phyloP scores from a whole-genome alignment of 2,329 filamentous ascomycete species.

The Ustilaginoidea virens region DNA sequence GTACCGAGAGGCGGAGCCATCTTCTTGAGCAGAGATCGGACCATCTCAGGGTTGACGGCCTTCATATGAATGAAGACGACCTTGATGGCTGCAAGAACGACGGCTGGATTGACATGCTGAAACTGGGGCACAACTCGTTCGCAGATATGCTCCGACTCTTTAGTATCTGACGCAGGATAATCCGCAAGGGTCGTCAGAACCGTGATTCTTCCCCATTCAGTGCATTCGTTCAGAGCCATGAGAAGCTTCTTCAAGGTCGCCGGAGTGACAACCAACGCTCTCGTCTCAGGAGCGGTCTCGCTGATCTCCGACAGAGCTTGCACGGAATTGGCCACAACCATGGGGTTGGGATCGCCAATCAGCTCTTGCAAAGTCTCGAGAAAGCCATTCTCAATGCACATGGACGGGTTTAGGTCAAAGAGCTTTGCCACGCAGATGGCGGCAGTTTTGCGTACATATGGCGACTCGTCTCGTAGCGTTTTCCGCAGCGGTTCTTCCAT shows the following conservation, averaged over 20 bases:
- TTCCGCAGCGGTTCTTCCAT: conserved; percentile 97
- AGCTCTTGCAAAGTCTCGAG: conserved; percentile 85
- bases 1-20: conserved; percentile 90
- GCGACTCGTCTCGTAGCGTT: conserved; percentile 90
- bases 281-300: conserved; percentile 81
- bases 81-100: conserved; percentile 94
- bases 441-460: conserved; percentile 95
- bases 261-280: conserved; percentile 68
- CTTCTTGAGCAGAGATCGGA: conserved; percentile 84
- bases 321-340: conserved; percentile 97
- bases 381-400: conserved; percentile 96
- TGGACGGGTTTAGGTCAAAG: conserved; percentile 80
- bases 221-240: conserved; percentile 94
- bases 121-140: conserved; percentile 93
- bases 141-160: conserved; percentile 96
- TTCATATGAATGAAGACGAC: conserved; percentile 96
- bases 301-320: conserved; percentile 84
- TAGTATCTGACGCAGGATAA: conserved; percentile 73
- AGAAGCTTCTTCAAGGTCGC: conserved; percentile 85
- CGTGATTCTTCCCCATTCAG: conserved; percentile 93
- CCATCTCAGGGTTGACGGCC: conserved; percentile 59
- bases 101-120: conserved; percentile 94
- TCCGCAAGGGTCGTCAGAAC: conserved; percentile 81
- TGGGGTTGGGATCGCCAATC: conserved; percentile 94
- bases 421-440: conserved; percentile 96